Evolutionary conservation across 2,329 filamentous ascomycete species (phyloP).

Genomic region (Xylaria sp.): DNA sequence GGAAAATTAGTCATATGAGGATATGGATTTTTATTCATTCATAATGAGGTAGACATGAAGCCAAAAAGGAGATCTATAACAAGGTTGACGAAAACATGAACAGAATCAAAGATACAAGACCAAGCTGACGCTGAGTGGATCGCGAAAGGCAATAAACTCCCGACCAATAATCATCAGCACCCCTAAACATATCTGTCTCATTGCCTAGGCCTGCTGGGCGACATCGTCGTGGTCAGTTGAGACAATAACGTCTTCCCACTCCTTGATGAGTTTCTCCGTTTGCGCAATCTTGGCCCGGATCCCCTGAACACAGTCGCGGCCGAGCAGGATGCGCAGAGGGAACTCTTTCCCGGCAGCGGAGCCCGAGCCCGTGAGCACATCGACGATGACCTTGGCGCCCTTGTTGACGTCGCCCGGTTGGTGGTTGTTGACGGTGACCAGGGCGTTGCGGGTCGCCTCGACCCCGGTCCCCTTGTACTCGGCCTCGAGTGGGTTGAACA

Average conservation of each 20-base stretch:
- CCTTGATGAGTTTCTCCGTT: slow-evolving; percentile 51
- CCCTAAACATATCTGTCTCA: neutral
- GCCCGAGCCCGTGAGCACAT: slow-evolving; percentile 59
- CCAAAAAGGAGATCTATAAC: neutral
- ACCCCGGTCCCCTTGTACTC: slow-evolving; percentile 38
- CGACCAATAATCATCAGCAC: neutral
- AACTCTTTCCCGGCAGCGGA: slow-evolving; percentile 54
- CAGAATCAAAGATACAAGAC: neutral
- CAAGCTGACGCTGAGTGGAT: neutral
- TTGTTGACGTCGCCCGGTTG: slow-evolving; percentile 63
- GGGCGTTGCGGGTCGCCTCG: slow-evolving; percentile 37
- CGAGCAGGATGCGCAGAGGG: slow-evolving; percentile 60
- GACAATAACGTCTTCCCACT: slow-evolving; percentile 54
- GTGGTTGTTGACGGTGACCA: slow-evolving; percentile 49
- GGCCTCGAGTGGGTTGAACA: slow-evolving; percentile 41
- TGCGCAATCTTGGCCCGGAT: slow-evolving; percentile 51
- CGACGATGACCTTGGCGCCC: slow-evolving; percentile 57
- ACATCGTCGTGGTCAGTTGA: slow-evolving; percentile 46
- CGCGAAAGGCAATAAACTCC: too few relatives aligned
- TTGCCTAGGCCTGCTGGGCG: slow-evolving; percentile 25
- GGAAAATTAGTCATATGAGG: too few relatives aligned
- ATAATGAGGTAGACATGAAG: neutral
- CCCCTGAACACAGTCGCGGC: slow-evolving; percentile 52
- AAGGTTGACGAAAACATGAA: neutral
- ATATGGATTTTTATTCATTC: too few relatives aligned